A percentile compares a stretch with the other conserved stretches of the same genome.
Evolutionary conservation across 2,329 filamentous ascomycete species (phyloP).

Genomic region (Nigrospora sphaerica): DNA sequence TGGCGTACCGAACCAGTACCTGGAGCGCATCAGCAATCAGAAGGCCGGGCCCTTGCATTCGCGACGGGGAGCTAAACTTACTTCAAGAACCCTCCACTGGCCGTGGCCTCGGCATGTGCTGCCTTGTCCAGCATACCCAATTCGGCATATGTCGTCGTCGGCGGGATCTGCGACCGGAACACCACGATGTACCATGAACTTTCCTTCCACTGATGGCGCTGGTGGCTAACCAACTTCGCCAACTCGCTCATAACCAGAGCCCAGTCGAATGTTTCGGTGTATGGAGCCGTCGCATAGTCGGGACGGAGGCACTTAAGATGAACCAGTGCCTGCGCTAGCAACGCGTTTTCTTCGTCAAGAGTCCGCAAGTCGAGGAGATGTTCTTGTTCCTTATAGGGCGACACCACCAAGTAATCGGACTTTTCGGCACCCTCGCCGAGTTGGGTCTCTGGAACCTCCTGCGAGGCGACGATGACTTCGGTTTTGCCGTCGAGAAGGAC

Average conservation of each 20-base stretch:
- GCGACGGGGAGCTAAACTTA: constrained; percentile 25
- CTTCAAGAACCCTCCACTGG: constrained; percentile 77
- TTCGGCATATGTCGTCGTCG: constrained; percentile 57
- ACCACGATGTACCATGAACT: constrained; percentile 76
- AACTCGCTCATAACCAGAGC: constrained; percentile 52
- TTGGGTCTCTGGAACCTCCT: neutral
- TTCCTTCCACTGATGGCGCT: constrained; percentile 48
- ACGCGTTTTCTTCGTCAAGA: constrained; percentile 56
- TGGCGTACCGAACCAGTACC: constrained; percentile 82
- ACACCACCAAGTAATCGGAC: constrained; percentile 52
- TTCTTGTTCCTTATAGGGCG: constrained; percentile 64
- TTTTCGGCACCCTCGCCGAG: neutral
- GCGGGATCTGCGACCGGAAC: constrained; percentile 69
- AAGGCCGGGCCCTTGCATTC: neutral
- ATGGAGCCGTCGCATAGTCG: constrained; percentile 72
- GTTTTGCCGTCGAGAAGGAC: constrained; percentile 3
- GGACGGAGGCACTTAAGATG: constrained; percentile 52
- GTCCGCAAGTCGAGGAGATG: constrained; percentile 69
- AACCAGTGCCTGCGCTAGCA: constrained; percentile 67
- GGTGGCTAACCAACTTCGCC: constrained; percentile 38
- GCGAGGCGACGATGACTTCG: neutral
- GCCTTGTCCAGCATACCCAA: constrained; percentile 69
- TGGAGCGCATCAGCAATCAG: constrained; percentile 22
- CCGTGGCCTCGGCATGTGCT: constrained; percentile 73
- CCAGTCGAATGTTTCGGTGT: constrained; percentile 75